Evolutionary conservation across 169 alveolate genomes (phyloP).

Genomic region (Plasmodium ovale): DNA sequence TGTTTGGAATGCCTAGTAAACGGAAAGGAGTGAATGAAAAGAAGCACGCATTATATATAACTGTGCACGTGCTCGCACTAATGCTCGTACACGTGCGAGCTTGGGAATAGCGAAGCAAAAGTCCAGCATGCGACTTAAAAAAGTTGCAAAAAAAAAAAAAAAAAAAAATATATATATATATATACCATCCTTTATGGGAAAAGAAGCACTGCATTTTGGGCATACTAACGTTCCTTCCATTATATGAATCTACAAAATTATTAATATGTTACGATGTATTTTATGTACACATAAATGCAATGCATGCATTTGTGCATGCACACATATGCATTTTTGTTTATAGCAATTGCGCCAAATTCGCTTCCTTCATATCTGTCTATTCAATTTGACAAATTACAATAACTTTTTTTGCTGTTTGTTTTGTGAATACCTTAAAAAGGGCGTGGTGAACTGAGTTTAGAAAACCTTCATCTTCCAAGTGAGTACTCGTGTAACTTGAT

Average conservation of each 20-base stretch:
- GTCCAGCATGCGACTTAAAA: constrained; percentile 48
- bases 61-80: background rate
- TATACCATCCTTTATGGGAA: constrained; percentile 83
- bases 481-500: constrained; percentile 76
- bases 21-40: background rate
- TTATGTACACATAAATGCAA: too few relatives aligned
- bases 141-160: constrained; percentile 65
- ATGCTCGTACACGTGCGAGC: constrained; percentile 4
- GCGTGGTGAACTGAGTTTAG: constrained; percentile 81
- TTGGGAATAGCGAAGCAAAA: constrained; percentile 3
- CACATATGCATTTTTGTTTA: background rate
- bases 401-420: background rate
- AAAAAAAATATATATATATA: background rate
- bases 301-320: background rate
- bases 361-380: background rate
- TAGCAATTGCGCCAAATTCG: too few relatives aligned
- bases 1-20: constrained; percentile 63
- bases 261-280: background rate
- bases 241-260: constrained; percentile 80
- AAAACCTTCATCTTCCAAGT: constrained; percentile 80
- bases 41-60: background rate
- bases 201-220: constrained; percentile 81
- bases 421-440: constrained; percentile 79
- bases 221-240: constrained; percentile 82
- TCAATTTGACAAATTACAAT: background rate